Conservation (phyloP, 2,329 filamentous ascomycete species). For the Keithomyces neogunnii region DNA sequence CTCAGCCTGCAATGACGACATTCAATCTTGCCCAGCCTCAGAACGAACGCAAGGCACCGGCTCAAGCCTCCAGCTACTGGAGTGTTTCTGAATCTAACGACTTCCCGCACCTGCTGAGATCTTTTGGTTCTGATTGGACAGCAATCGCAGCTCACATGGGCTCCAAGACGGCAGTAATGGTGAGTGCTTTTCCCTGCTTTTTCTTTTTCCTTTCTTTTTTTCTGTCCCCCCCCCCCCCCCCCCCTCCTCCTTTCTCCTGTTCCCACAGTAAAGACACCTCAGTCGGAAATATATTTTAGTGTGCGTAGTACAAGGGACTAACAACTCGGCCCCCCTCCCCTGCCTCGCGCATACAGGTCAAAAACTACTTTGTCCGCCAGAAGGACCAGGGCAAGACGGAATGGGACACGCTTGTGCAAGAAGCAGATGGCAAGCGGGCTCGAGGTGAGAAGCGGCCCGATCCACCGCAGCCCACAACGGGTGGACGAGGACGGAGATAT, state of each 20-base stretch:
- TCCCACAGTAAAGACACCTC: too few species aligned
- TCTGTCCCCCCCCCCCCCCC: neutral
- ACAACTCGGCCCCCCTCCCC: conserved; percentile 1
- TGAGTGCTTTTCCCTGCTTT: conserved; percentile 27
- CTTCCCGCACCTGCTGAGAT: conserved; percentile 61
- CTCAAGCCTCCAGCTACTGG: conserved; percentile 74
- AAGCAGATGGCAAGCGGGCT: conserved; percentile 48
- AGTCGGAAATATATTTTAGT: neutral
- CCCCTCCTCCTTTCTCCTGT: too few species aligned
- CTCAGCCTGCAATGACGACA: conserved; percentile 38
- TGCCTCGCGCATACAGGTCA: conserved; percentile 38
- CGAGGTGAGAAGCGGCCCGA: conserved; percentile 52
- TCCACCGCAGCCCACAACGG: conserved; percentile 47
- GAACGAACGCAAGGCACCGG: conserved; percentile 42
- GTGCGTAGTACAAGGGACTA: conserved; percentile 4
- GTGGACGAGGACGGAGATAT: conserved; percentile 42
- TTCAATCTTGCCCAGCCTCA: conserved; percentile 40
- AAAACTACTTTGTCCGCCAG: conserved; percentile 59
- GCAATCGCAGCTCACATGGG: conserved; percentile 72
- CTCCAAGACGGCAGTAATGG: conserved; percentile 82
- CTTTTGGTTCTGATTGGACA: conserved; percentile 73
- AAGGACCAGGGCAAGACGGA: conserved; percentile 51
- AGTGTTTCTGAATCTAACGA: conserved; percentile 74
- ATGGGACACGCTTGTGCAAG: conserved; percentile 50
- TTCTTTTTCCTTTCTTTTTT: neutral